Percentiles rank a stretch among this genome's conserved stretches.
These are phyloP conservation scores for Mikania micrantha DNA, from an alignment of 129 eudicot species.

Conservation along the genomic window DNA sequence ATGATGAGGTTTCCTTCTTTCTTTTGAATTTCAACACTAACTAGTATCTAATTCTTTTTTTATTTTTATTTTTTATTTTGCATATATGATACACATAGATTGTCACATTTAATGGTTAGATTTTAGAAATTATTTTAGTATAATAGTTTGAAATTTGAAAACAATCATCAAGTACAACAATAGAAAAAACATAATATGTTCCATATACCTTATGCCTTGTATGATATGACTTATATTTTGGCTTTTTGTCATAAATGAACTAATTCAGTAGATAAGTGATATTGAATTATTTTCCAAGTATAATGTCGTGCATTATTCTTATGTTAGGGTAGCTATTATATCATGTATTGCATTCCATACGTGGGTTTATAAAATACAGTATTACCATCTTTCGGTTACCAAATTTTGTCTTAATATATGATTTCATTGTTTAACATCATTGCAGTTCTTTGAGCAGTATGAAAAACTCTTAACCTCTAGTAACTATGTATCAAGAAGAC, in stretches of 20 bases:
- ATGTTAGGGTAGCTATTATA: background rate
- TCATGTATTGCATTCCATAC: background rate
- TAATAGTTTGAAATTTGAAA: background rate
- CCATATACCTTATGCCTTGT: background rate
- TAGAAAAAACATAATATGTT: background rate
- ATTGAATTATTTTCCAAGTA: background rate
- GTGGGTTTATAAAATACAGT: background rate
- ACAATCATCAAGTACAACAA: background rate
- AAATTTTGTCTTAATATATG: background rate
- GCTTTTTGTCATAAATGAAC: background rate
- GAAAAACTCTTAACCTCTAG: conserved; percentile 70
- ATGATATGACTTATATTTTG: no score
- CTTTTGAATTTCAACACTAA: background rate
- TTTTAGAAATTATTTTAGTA: background rate
- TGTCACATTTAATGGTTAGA: background rate
- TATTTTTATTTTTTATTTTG: background rate
- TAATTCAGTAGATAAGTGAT: background rate
- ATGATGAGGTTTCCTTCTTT: conserved; percentile 58
- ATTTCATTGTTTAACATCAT: conserved; percentile 14
- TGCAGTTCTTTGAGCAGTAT: conserved; percentile 91
- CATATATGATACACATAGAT: conserved; percentile 5
- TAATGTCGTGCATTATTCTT: background rate
- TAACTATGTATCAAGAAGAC: conserved; percentile 97
- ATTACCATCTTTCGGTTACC: background rate
- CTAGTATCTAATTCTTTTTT: background rate